phyloP scores from a whole-genome alignment of 108 stramenopile genomes.

The Skeletonema costatum region DNA sequence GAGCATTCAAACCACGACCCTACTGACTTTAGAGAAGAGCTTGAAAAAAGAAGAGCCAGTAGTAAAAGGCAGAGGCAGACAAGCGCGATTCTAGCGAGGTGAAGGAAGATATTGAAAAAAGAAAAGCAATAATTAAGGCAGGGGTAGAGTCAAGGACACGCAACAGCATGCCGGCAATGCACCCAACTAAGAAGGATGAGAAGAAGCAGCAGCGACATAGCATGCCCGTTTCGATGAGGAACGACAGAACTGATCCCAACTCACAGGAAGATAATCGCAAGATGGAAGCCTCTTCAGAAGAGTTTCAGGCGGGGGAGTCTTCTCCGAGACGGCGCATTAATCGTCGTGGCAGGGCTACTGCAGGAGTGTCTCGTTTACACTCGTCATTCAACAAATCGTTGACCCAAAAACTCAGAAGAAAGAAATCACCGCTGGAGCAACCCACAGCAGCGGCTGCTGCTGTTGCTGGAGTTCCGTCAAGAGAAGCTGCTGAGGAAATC shows the following conservation, averaged over 20 bases:
- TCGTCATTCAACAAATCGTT: not conserved
- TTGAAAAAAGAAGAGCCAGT: not conserved
- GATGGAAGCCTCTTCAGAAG: not conserved
- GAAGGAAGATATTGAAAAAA: not conserved
- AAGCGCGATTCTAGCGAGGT: not conserved
- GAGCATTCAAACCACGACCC: not conserved
- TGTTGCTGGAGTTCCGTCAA: not conserved
- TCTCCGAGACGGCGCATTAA: not conserved
- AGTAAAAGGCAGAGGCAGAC: not conserved
- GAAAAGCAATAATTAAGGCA: not conserved
- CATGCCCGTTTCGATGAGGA: not conserved
- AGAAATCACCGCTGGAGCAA: not conserved
- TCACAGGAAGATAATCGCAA: not conserved
- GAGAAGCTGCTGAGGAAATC: not conserved
- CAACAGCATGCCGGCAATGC: not conserved
- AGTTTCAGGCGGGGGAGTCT: not conserved
- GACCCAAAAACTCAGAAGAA: not conserved
- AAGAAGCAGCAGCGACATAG: not conserved
- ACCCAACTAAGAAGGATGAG: not conserved
- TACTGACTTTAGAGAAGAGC: not conserved
- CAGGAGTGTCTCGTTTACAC: not conserved
- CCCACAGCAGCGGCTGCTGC: not conserved
- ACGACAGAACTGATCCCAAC: not conserved
- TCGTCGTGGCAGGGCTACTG: not conserved
- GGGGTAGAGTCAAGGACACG: not conserved